Evolutionary conservation across 306 rosid species (phyloP).

Genomic region (Begonia masoniana): DNA sequence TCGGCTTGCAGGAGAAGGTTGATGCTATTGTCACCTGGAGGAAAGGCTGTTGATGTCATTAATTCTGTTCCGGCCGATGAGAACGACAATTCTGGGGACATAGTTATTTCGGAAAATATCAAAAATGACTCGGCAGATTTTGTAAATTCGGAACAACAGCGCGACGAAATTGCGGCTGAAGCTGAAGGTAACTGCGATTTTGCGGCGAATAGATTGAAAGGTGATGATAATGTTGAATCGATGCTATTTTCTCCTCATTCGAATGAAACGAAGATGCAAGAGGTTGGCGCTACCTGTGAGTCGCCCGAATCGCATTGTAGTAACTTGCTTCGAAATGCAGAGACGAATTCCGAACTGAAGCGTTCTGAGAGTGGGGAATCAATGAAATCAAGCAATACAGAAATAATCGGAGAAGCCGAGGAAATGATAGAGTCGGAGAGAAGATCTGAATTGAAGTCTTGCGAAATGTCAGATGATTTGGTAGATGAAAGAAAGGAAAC

Average conservation of each 20-base stretch:
- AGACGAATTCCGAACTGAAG: too few relatives aligned
- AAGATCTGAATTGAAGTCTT: too few relatives aligned
- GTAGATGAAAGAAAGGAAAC: too few relatives aligned
- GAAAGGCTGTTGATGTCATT: neutral
- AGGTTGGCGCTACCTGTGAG: too few relatives aligned
- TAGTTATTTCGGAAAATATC: neutral
- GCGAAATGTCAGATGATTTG: too few relatives aligned
- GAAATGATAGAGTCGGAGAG: too few relatives aligned
- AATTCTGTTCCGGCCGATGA: neutral
- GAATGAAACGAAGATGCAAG: too few relatives aligned
- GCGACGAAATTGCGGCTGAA: neutral
- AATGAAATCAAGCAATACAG: too few relatives aligned
- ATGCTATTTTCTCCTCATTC: neutral
- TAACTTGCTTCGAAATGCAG: too few relatives aligned
- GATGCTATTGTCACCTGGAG: conserved; percentile 22
- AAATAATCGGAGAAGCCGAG: too few relatives aligned
- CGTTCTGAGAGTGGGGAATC: too few relatives aligned
- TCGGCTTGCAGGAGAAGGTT: conserved; percentile 45
- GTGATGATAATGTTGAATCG: neutral
- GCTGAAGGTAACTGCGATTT: neutral
- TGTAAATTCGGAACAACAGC: neutral
- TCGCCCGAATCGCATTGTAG: too few relatives aligned
- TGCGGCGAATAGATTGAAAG: neutral
- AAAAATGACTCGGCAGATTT: neutral
- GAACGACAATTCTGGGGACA: neutral